Evolutionary conservation across 129 eudicot genomes (phyloP).

Genomic region (sunflower (Helianthus annuus)): DNA sequence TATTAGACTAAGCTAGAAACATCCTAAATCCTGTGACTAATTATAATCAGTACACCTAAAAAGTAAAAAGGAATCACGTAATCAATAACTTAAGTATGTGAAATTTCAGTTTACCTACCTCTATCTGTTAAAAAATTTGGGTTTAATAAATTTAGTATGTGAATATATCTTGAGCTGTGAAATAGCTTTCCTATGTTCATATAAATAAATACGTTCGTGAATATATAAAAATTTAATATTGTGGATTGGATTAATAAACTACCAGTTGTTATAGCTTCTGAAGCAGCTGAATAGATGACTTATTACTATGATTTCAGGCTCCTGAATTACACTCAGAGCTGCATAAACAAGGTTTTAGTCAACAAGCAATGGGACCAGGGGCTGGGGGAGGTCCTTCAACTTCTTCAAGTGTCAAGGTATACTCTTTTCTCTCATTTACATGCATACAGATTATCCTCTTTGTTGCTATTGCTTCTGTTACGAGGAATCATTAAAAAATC

Average conservation of each 20-base stretch:
- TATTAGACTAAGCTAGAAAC: neutral
- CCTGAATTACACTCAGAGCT: constrained; percentile 82
- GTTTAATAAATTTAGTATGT: neutral
- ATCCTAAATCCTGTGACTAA: neutral
- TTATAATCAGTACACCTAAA: neutral
- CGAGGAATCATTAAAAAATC: neutral
- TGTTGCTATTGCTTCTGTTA: neutral
- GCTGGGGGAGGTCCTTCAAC: constrained; percentile 8
- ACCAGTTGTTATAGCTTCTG: constrained; percentile 1
- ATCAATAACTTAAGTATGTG: neutral
- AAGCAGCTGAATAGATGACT: constrained; percentile 22
- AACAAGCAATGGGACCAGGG: constrained; percentile 48
- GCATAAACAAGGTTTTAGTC: constrained; percentile 63
- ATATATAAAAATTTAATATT: neutral
- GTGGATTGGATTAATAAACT: neutral
- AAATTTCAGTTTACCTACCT: neutral
- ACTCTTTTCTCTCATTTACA: neutral
- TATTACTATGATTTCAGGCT: constrained; percentile 52
- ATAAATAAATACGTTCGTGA: neutral
- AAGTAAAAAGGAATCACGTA: neutral
- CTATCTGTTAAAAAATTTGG: neutral
- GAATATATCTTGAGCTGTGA: neutral
- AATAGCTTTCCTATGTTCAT: neutral
- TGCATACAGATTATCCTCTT: neutral
- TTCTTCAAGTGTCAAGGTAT: constrained; percentile 9